Conservation (phyloP, 1,139 yeast genomes). For the Lodderomyces parapsilosis region DNA sequence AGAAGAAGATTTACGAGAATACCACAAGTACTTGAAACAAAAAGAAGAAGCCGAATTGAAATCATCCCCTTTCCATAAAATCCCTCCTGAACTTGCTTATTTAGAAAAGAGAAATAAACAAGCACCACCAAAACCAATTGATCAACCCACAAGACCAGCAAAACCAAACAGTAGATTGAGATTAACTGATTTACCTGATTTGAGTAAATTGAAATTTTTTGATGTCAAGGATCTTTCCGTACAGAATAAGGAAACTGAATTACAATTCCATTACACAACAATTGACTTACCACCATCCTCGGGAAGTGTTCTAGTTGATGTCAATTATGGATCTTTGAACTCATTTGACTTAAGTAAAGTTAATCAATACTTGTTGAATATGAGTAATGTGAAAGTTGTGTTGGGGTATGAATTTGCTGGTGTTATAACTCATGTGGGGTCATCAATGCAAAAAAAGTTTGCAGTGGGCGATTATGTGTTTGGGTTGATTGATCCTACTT, state of each 20-base stretch:
- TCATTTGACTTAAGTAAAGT: constrained; percentile 41
- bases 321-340: constrained; percentile 38
- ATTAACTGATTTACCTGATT: constrained; percentile 13
- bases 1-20: constrained; percentile 34
- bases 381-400: constrained; percentile 40
- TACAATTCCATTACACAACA: constrained; percentile 43
- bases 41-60: constrained; percentile 26
- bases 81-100: constrained; percentile 47
- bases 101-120: constrained; percentile 23
- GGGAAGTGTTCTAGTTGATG: constrained; percentile 35
- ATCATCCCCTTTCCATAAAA: constrained; percentile 37
- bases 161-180: constrained; percentile 9
- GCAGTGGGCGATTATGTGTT: constrained; percentile 36
- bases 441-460: constrained; percentile 22
- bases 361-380: constrained; percentile 34
- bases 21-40: constrained; percentile 27
- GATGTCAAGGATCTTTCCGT: constrained; percentile 44
- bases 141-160: constrained; percentile 6
- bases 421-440: constrained; percentile 31
- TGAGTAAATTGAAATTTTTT: constrained; percentile 32
- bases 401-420: constrained; percentile 47
- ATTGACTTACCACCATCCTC: constrained; percentile 35
- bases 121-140: constrained; percentile 16
- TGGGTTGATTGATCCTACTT: constrained; percentile 35
- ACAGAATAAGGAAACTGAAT: constrained; percentile 41